These are phyloP conservation scores for Gelatoporia subvermispora DNA, from an alignment of 768 basidiomycete genomes.

Conservation along the genomic window DNA sequence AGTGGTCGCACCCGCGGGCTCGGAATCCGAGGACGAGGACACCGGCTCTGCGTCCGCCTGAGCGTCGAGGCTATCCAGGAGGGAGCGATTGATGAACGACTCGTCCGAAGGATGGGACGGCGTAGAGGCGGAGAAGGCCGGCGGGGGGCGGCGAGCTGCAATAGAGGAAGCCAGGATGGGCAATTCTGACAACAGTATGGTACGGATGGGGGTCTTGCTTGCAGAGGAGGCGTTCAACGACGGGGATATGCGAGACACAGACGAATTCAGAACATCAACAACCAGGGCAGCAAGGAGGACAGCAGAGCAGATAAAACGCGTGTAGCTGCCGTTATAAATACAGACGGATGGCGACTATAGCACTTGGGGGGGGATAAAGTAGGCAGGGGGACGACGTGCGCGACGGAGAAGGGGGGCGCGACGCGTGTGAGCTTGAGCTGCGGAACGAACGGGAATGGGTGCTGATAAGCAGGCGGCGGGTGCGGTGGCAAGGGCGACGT, in stretches of 20 bases:
- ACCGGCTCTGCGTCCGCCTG: slow-evolving; percentile 77
- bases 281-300: slow-evolving; percentile 28
- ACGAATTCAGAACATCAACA: slow-evolving; percentile 39
- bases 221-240: slow-evolving; percentile 9
- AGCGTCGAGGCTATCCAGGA: slow-evolving; percentile 78
- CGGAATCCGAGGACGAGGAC: slow-evolving; percentile 44
- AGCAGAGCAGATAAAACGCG: slow-evolving; percentile 30
- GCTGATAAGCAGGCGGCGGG: slow-evolving; percentile 10
- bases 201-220: slow-evolving; percentile 13
- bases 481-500: slow-evolving; percentile 16
- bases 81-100: slow-evolving; percentile 82
- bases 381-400: slow-evolving; percentile 25
- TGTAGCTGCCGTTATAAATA: slow-evolving; percentile 39
- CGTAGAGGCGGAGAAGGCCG: slow-evolving; percentile 24
- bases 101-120: slow-evolving; percentile 45
- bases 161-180: slow-evolving; percentile 30
- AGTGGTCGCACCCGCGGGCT: slow-evolving; percentile 36
- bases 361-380: slow-evolving; percentile 25
- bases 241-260: slow-evolving; percentile 15
- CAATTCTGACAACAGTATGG: slow-evolving; percentile 18
- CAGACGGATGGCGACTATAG: slow-evolving; percentile 31
- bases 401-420: slow-evolving; percentile 24
- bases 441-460: slow-evolving; percentile 26
- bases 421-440: slow-evolving; percentile 35
- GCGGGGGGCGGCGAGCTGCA: slow-evolving; percentile 22